Base-by-base conservation (phyloP, 345 rosid species). In the Rhizophora mangle region DNA sequence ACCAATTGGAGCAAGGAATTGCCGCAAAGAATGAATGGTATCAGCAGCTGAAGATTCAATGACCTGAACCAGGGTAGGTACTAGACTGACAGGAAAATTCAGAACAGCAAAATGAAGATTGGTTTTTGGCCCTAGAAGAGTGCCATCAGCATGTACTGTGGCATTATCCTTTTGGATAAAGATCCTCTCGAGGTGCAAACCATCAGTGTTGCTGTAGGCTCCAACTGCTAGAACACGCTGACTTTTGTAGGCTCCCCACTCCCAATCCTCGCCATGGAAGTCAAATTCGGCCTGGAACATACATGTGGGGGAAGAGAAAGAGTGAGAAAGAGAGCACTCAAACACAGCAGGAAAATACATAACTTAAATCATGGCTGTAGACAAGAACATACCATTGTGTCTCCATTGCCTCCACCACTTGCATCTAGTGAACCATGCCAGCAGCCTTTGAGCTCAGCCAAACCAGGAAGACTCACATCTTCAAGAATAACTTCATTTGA, bases 351-450 rank as follows among this genome's bases (percentile, higher is more conserved):
- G 18, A 16, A 63, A 43, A 55, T 2, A 32, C 20, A 15, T 8
- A 58, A 27, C 22, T 49, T 27, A 62, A 60, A 36, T 62, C 21
- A 34, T 65, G 71, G 51, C 59, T 24, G 26, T 24, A 61, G 18
- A 55, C 36, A 72, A 79, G 62, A 69, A 36, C 27, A 58, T 82
- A 95, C 99, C 93, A 86, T 85, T 37, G 97, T 95, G 79, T 95
- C 99, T 57, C 99, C 99, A 76, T 95, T 91, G 87, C 96, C 99
- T 83, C 99, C 99, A 70, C 99, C 99, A 76, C 96, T 91, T 65
- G 99, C 97, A 80, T 88, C 99, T 69, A 95, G 84, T 63, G 97
- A 95, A 71, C 96, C 96, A 81, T 79, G 96, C 97, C 99, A 95
- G 54, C 74, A 85, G 65, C 97, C 99, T 81, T 78, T 87, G 39